These are phyloP conservation scores for Dictyostelium brefeldianum DNA, from an alignment of 78 protist species.

Conservation along the genomic window DNA sequence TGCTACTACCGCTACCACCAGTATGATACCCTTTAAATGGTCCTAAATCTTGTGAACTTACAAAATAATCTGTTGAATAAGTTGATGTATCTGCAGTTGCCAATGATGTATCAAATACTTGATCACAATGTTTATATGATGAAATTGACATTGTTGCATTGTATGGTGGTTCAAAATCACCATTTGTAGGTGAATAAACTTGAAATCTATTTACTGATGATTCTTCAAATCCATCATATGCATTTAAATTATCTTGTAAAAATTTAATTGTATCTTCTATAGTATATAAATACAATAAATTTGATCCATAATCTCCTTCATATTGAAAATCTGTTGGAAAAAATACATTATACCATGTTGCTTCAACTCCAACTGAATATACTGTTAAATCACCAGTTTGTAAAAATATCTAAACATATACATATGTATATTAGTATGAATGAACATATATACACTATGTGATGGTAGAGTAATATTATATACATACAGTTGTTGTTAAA, in stretches of 20 bases:
- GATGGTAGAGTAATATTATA: neutral
- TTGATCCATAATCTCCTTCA: constrained; percentile 59
- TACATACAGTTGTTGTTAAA: constrained; percentile 63
- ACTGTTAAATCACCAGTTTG: constrained; percentile 74
- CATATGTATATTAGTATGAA: neutral
- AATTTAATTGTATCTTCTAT: constrained; percentile 37
- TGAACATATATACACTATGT: no score
- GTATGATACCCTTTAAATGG: constrained; percentile 34
- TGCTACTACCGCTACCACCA: neutral
- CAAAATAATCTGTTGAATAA: neutral
- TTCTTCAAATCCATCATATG: constrained; percentile 21
- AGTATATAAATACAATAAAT: constrained; percentile 41
- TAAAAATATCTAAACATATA: constrained; percentile 35
- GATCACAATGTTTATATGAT: constrained; percentile 64
- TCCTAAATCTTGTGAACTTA: constrained; percentile 44
- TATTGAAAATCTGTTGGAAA: constrained; percentile 67
- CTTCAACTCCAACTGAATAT: constrained; percentile 56
- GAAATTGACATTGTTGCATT: constrained; percentile 35
- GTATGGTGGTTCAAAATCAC: constrained; percentile 49
- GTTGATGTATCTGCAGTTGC: constrained; percentile 40
- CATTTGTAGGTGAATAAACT: constrained; percentile 22
- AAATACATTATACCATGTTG: constrained; percentile 62
- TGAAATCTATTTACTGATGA: constrained; percentile 52
- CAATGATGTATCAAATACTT: constrained; percentile 45
- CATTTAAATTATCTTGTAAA: constrained; percentile 20